These are phyloP conservation scores for Candida maesae DNA, from an alignment of 805 yeast species.

Conservation along the genomic window DNA sequence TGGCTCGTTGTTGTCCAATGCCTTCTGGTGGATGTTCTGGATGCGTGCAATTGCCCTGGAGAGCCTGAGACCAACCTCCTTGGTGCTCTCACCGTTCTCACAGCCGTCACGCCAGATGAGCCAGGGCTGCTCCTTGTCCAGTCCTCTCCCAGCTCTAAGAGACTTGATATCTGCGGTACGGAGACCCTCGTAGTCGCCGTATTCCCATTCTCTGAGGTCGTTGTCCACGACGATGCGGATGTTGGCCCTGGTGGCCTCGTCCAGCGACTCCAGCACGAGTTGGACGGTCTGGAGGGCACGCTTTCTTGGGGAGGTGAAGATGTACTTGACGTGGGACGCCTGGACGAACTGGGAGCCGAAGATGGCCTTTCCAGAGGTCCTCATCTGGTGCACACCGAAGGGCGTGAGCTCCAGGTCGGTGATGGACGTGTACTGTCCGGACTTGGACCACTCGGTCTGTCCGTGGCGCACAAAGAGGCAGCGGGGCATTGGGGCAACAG, in stretches of 20 bases:
- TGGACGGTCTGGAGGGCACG: conserved; percentile 77
- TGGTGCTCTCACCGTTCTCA: conserved; percentile 77
- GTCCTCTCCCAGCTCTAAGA: conserved; percentile 56
- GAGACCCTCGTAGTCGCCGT: conserved; percentile 92
- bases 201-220: conserved; percentile 91
- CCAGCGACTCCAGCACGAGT: conserved; percentile 50
- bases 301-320: conserved; percentile 76
- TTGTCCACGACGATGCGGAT: conserved; percentile 51
- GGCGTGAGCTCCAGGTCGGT: conserved; percentile 80
- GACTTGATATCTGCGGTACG: conserved; percentile 62
- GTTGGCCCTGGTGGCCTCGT: conserved; percentile 37
- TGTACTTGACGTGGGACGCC: conserved; percentile 56
- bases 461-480: conserved; percentile 76
- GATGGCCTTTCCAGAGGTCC: conserved; percentile 64
- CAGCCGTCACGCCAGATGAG: conserved; percentile 91
- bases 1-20: conserved; percentile 45
- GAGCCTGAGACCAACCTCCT: conserved; percentile 64
- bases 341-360: conserved; percentile 64
- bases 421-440: conserved; percentile 86
- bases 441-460: conserved; percentile 93
- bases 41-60: conserved; percentile 67
- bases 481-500: conserved; percentile 51
- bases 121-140: conserved; percentile 55
- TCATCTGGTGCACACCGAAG: conserved; percentile 75
- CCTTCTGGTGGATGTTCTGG: conserved; percentile 52